phyloP scores from a whole-genome alignment of 768 basidiomycete species.

The Phylloporus sp. region DNA sequence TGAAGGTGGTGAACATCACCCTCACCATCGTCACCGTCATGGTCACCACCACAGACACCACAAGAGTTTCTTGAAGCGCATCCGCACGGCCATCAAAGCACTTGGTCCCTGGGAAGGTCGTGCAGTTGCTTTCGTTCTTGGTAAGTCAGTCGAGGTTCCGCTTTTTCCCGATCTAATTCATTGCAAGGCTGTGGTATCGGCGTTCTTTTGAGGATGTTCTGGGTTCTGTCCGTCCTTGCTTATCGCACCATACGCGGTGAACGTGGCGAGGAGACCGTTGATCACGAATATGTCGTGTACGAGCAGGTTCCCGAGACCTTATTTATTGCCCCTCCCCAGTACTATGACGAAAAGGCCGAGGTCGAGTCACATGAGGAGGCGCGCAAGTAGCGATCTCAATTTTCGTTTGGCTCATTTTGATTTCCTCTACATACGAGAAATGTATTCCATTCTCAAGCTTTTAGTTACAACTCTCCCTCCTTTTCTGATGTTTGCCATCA shows the following conservation, averaged over 20 bases:
- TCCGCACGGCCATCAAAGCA: constrained; percentile 60
- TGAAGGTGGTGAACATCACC: constrained; percentile 3
- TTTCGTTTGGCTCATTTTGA: not conserved
- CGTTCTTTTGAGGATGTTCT: constrained; percentile 76
- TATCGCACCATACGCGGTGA: constrained; percentile 51
- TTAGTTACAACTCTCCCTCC: constrained; percentile 6
- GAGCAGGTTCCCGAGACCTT: constrained; percentile 45
- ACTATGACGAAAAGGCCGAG: constrained; percentile 52
- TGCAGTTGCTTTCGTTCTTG: constrained; percentile 77
- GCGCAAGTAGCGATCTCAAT: constrained; percentile 12
- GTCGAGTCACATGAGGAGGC: constrained; percentile 13
- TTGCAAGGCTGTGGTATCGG: constrained; percentile 73
- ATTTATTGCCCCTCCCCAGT: constrained; percentile 51
- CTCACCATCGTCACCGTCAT: constrained; percentile 13
- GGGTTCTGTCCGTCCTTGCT: constrained; percentile 59
- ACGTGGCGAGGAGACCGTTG: constrained; percentile 39
- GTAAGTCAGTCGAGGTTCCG: constrained; percentile 33
- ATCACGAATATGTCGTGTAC: constrained; percentile 38
- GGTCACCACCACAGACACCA: constrained; percentile 26
- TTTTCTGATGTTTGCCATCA: constrained; percentile 4
- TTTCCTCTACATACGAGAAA: not conserved
- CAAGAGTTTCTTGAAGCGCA: constrained; percentile 51
- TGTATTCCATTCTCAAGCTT: not conserved
- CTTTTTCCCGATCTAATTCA: not conserved
- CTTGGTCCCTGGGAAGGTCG: constrained; percentile 83